Evolutionary conservation across 495 filamentous ascomycete genomes (phyloP), one percentile per base, ranked within the genome.

Genomic region (Lentithecium fluviatile): DNA sequence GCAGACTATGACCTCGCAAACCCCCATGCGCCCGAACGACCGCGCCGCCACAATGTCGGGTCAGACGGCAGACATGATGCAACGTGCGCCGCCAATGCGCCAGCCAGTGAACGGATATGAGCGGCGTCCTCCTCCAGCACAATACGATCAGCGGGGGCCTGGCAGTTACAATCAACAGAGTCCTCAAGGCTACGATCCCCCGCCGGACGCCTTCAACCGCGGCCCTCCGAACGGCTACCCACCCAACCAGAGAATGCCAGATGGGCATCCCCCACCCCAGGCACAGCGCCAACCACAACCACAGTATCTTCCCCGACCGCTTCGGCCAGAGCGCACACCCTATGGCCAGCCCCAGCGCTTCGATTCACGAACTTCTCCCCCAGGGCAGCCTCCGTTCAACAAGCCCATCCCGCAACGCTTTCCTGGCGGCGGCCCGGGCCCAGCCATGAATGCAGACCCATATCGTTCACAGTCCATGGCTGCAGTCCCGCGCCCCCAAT

Each of bases 381-480:
- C 82, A 55, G 77, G 81, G 51, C 80, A 83, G 56, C 53, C 57
- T 10, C 61, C 62, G 1, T 80, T 82, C 63, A 71, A 75, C 65
- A 79, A 80, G 56, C 81, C 79, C 15, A 74, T 84, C 8, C 77
- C 78, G 5, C 84, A 82, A 51, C 76, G 81, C 77, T 65, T 79
- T 62, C 73, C 76, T 47, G 79, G 81, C 12, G 73, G 55, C 29
- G 56, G 51, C 7, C 75, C 81, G 53, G 78, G 81, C 40, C 87
- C 90, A 42, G 88, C 90, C 26, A 67, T 93, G 69, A 95, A 92
- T 70, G 83, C 88, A 7, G 93, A 97, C 73, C 77, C 86, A 13
- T 93, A 88, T 74, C 83, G 92, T 43, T 96, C 95, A 29, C 87
- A 92, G 58, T 97, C 94, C n/a, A 85, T 99, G 77, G 92, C 90